Evolutionary conservation across 305 asterid genomes (phyloP).

Genomic region (Petunia hybrid): DNA sequence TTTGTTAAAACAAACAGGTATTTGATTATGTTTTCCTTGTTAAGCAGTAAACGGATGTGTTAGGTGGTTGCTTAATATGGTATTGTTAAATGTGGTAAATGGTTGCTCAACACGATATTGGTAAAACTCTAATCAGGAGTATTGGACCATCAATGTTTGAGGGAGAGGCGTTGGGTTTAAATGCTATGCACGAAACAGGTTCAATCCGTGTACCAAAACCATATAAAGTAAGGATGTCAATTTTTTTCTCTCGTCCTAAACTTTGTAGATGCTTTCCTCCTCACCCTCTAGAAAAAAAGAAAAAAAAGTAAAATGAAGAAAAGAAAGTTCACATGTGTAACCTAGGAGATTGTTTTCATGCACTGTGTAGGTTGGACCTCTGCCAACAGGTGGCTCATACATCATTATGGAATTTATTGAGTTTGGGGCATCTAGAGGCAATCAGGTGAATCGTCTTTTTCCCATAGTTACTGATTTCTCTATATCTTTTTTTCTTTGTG

Average conservation of each 20-base stretch:
- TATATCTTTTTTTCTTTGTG: not conserved
- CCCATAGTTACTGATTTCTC: conserved; percentile 1
- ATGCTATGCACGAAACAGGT: conserved; percentile 83
- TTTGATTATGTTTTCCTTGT: not conserved
- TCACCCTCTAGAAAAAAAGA: not conserved
- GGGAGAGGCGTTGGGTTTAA: conserved; percentile 94
- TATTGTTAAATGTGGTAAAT: not conserved
- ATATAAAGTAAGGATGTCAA: conserved; percentile 57
- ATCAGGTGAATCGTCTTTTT: conserved; percentile 61
- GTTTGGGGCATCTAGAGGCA: conserved; percentile 77
- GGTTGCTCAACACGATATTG: not conserved
- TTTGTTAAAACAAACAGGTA: conserved; percentile 95
- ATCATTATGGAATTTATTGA: conserved; percentile 92
- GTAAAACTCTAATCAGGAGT: conserved; percentile 57
- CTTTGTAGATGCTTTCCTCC: conserved; percentile 1
- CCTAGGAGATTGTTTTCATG: conserved; percentile 27
- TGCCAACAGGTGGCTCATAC: conserved; percentile 94
- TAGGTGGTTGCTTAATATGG: not conserved
- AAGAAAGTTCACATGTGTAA: not conserved
- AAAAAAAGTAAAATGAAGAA: not conserved
- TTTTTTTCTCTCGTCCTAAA: not conserved
- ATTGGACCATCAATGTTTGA: conserved; percentile 90
- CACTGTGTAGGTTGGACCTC: conserved; percentile 67
- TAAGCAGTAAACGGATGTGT: not conserved
- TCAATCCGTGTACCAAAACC: conserved; percentile 92